Evolutionary conservation across 371 early-diverging fungal species (phyloP).

Genomic region (Choanephora cucurbitarum): DNA sequence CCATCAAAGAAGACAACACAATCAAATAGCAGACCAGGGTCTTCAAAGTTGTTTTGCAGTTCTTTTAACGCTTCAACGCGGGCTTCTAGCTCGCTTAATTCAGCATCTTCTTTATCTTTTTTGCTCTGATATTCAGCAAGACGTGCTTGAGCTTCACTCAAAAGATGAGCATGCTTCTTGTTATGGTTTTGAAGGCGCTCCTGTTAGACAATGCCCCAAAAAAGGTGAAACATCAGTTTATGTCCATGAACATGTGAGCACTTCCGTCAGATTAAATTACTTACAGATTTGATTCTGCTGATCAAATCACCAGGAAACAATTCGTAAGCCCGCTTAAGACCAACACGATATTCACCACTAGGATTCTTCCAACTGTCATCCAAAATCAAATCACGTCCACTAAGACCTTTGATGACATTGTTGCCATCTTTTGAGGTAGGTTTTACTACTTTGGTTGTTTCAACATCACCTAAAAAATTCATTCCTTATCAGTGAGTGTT

Average conservation of each 20-base stretch:
- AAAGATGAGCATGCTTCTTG: constrained; percentile 63
- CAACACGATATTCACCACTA: constrained; percentile 80
- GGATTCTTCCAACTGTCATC: constrained; percentile 76
- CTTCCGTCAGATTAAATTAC: neutral
- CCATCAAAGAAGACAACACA: constrained; percentile 91
- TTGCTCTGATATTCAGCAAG: constrained; percentile 53
- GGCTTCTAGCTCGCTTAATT: constrained; percentile 67
- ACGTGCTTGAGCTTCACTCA: constrained; percentile 64
- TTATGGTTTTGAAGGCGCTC: constrained; percentile 70
- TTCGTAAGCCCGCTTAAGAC: constrained; percentile 78
- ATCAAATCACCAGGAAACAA: constrained; percentile 74
- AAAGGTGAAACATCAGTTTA: too few relatives aligned
- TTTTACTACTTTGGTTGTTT: constrained; percentile 63
- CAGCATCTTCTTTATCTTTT: constrained; percentile 30
- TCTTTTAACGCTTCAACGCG: constrained; percentile 70
- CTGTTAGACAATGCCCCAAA: constrained; percentile 23
- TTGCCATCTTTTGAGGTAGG: constrained; percentile 46
- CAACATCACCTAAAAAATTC: constrained; percentile 65
- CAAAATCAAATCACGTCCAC: constrained; percentile 77
- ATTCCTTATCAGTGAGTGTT: neutral
- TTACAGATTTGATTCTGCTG: constrained; percentile 59
- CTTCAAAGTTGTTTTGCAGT: constrained; percentile 65
- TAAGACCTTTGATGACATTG: constrained; percentile 62
- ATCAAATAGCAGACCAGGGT: constrained; percentile 81
- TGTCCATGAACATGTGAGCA: neutral